Evolutionary conservation across 1,284 basidiomycete species (phyloP).

Genomic region (Filobasidium uniguttulatum): DNA sequence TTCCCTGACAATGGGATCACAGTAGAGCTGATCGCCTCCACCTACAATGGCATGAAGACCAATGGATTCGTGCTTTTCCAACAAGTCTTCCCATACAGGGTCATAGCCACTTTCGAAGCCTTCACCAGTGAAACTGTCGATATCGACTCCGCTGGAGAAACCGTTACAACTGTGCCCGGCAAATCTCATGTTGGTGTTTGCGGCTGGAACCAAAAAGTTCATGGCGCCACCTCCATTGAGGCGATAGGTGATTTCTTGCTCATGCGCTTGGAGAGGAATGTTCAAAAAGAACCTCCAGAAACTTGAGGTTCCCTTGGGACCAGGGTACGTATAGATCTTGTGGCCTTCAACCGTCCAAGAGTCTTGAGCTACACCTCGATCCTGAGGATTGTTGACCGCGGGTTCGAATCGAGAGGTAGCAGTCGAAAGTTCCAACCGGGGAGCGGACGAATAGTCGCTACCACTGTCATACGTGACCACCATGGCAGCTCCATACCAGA

Average conservation of each 20-base stretch:
- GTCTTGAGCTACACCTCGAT: not conserved
- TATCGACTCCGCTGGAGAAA: slow-evolving; percentile 42
- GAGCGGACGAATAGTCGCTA: slow-evolving; percentile 62
- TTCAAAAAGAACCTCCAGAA: slow-evolving; percentile 92
- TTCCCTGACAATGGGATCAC: slow-evolving; percentile 39
- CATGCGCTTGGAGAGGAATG: slow-evolving; percentile 56
- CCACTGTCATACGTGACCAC: slow-evolving; percentile 55
- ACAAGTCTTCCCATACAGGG: slow-evolving; percentile 83
- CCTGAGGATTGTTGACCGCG: slow-evolving; percentile 8
- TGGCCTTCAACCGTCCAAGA: slow-evolving; percentile 15
- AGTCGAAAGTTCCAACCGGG: slow-evolving; percentile 53
- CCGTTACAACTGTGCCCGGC: slow-evolving; percentile 54
- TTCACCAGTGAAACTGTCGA: slow-evolving; percentile 40
- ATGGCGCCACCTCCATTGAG: slow-evolving; percentile 65
- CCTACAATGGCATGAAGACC: slow-evolving; percentile 62
- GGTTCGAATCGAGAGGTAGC: slow-evolving; percentile 20
- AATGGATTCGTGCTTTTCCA: slow-evolving; percentile 59
- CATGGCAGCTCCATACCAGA: slow-evolving; percentile 78
- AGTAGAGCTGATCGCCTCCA: slow-evolving; percentile 31
- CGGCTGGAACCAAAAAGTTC: slow-evolving; percentile 70
- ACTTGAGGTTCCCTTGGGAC: slow-evolving; percentile 56
- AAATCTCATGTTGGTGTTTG: slow-evolving; percentile 78
- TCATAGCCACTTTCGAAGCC: slow-evolving; percentile 67
- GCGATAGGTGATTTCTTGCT: slow-evolving; percentile 66
- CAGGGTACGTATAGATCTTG: slow-evolving; percentile 52